Evolutionary conservation across 805 yeast genomes (phyloP), one percentile per base, ranked within the genome.

Genomic region (Wickerhamomyces mucosus): DNA sequence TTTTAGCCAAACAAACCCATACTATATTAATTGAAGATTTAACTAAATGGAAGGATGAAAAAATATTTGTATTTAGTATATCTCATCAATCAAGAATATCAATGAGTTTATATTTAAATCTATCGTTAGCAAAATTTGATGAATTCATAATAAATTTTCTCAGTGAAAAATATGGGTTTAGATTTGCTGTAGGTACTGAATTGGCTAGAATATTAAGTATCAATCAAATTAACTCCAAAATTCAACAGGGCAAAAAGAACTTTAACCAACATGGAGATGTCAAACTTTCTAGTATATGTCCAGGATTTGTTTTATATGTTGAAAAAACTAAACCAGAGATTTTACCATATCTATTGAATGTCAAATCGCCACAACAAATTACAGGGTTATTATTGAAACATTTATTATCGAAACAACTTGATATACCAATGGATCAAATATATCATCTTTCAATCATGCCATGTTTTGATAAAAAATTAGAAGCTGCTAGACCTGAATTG

Each of bases 221-320:
- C 28, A 53, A 60, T 42, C 54, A 75, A 18, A 62, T 75, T 4
- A 55, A 61, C 18, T 69, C 71, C 32, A 61, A 64, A 21, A 38
- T 60, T 10, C 41, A 42, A 6, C 29, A 36, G 37, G 27, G 47
- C 41, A 16, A 31, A 28, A 23, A 32, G 17, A 16, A 28, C 6
- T 3, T 26, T 4, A 28, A 31, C 3, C 20, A 18, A 15, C 30
- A 39, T 12, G 15, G 27, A 25, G 33, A 35, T 28, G 29, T 37
- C 21, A 17, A 34, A 2, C 53, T 92, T 28, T 69, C 86, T 17
- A 73, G 86, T 11, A 67, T 79, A 1, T 89, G 97, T 55, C 98
- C 98, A 0, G 98, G 98, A 0, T 92, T 95, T 85, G 92, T 92
- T 0, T 65, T 92, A 18, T 92, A 92, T 48, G 95, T 89, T 0